Evolutionary conservation across 1,284 basidiomycete genomes (phyloP).

Genomic region (Wolfiporia cocos): DNA sequence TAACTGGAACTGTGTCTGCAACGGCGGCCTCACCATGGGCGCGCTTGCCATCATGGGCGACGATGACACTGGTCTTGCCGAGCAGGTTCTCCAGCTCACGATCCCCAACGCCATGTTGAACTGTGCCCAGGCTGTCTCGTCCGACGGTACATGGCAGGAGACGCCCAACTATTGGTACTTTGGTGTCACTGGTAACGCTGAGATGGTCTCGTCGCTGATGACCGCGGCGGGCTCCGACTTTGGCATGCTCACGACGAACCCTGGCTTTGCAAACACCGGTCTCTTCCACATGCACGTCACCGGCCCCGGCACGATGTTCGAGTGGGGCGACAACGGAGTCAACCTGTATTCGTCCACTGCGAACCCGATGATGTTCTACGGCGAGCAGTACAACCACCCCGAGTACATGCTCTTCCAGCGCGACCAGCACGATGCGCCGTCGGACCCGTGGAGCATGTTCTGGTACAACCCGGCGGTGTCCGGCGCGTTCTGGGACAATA

Average conservation of each 20-base stretch:
- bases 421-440: constrained; percentile 76
- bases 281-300: constrained; percentile 88
- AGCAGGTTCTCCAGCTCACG: constrained; percentile 61
- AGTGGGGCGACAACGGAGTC: constrained; percentile 91
- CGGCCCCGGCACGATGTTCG: constrained; percentile 85
- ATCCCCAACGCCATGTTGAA: constrained; percentile 74
- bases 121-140: constrained; percentile 61
- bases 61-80: constrained; percentile 72
- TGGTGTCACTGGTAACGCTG: constrained; percentile 89
- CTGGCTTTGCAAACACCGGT: constrained; percentile 71
- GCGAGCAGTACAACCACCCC: constrained; percentile 60
- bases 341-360: constrained; percentile 90
- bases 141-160: constrained; percentile 93
- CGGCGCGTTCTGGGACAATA: constrained; percentile 90
- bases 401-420: constrained; percentile 87
- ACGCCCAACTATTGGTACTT: constrained; percentile 97
- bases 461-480: constrained; percentile 86
- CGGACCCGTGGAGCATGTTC: constrained; percentile 96
- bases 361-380: constrained; percentile 73
- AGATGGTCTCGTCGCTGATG: constrained; percentile 80
- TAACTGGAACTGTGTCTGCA: constrained; percentile 99
- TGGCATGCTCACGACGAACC: constrained; percentile 66
- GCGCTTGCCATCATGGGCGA: constrained; percentile 88
- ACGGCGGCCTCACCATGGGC: constrained; percentile 85
- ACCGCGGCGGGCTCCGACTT: constrained; percentile 85